Base-by-base conservation (phyloP, 805 yeast species). In the Kuraishia hungarica region DNA sequence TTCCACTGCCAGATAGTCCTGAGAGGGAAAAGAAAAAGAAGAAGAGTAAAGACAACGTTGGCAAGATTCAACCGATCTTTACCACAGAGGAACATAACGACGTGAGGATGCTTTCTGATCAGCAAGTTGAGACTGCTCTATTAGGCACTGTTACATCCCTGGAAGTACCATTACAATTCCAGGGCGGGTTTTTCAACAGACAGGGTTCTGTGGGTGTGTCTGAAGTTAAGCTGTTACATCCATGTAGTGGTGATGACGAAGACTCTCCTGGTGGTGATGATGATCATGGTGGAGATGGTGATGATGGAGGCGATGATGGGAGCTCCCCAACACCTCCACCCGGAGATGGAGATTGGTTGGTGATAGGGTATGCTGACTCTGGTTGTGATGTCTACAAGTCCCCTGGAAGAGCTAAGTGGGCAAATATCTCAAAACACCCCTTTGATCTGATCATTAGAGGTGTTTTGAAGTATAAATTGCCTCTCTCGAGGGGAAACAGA, bases 371-470 rank as follows among this genome's bases (percentile, higher is more conserved):
- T n/a, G 23, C 4, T n/a, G 48, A 51, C 53, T 17, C 24, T n/a
- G 22, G 29, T 11, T 49, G 52, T 23, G 55, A 50, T 50, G 35
- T 39, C 2, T 6, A 19, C 23, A 51, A 46, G 19, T 2, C 48
- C 2, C 55, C 53, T 5, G 59, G 59, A 17, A 26, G 61, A 28
- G 70, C 78, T 54, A 83, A 83, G 63, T 92, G 98, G 98, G 79
- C 81, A 53, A 73, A 75, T 13, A 81, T 93, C 13, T 82, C 86
- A 11, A 80, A 82, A 57, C 81, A 88, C 64, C 96, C 96, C 13
- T 93, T 92, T 67, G 97, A 90, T 57, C 72, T 93, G 60, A 87
- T 90, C 21, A 76, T 93, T 2, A 75, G 96, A 52, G 98, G 98
- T 1, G 83, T 85, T 22, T 76, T 93, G 65, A 83, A 81, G 63